phyloP scores from a whole-genome alignment of 768 basidiomycete genomes.

The Tricholoma bakamatsutake region DNA sequence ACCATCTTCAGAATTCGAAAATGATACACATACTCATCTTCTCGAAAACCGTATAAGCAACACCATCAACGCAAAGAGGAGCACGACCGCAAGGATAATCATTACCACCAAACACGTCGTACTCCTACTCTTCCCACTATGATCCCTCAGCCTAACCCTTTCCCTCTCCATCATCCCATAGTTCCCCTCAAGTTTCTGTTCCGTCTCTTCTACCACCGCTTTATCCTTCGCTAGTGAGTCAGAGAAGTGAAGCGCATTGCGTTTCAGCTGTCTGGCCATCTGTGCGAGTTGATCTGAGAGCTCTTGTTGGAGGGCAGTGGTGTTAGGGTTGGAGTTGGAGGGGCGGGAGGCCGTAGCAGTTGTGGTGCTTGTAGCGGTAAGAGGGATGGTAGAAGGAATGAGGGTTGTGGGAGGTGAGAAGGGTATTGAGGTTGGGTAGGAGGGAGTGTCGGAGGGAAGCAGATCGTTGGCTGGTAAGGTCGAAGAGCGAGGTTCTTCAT shows the following conservation, averaged over 20 bases:
- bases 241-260: conserved; percentile 78
- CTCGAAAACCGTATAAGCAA: conserved; percentile 54
- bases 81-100: conserved; percentile 57
- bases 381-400: conserved; percentile 27
- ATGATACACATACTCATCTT: neutral
- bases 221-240: conserved; percentile 70
- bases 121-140: conserved; percentile 55
- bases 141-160: conserved; percentile 52
- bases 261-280: conserved; percentile 87
- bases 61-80: conserved; percentile 70
- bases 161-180: conserved; percentile 63
- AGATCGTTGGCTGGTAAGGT: conserved; percentile 28
- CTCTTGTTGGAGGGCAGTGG: conserved; percentile 64
- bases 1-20: no score
- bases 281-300: conserved; percentile 67
- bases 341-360: conserved; percentile 27
- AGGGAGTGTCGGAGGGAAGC: conserved; percentile 29
- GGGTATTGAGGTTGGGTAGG: conserved; percentile 15
- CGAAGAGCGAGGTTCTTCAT: conserved; percentile 4
- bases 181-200: conserved; percentile 72
- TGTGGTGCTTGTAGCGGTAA: conserved; percentile 16
- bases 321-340: conserved; percentile 49
- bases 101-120: conserved; percentile 71
- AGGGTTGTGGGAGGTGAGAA: conserved; percentile 18
- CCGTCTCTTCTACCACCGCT: conserved; percentile 57